These are phyloP conservation scores for Botrytis elliptica DNA, from an alignment of 2,329 filamentous ascomycete species.

Conservation along the genomic window DNA sequence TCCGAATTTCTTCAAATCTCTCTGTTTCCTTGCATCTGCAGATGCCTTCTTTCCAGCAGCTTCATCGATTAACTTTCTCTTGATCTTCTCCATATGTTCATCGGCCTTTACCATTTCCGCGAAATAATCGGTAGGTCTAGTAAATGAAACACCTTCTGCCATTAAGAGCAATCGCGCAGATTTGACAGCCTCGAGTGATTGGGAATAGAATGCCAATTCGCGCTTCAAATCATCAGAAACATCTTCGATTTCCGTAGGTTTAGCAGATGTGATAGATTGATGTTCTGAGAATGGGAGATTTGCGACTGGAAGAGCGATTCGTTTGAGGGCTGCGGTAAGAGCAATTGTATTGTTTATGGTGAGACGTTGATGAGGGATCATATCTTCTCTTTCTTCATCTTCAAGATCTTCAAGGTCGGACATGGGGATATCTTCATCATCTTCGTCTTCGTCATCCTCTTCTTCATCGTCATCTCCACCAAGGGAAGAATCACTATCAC, in stretches of 20 bases:
- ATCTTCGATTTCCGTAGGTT: constrained; percentile 72
- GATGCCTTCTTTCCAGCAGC: constrained; percentile 90
- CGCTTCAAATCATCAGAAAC: constrained; percentile 89
- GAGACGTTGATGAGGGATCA: constrained; percentile 85
- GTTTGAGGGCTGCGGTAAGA: constrained; percentile 74
- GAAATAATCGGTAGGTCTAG: constrained; percentile 90
- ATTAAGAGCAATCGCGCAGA: constrained; percentile 72
- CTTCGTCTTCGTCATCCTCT: constrained; percentile 59
- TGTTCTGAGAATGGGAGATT: constrained; percentile 78
- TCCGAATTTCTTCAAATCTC: constrained; percentile 98
- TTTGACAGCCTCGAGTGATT: constrained; percentile 77
- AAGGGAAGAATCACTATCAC: constrained; percentile 57
- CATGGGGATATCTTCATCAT: constrained; percentile 84
- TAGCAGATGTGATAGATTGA: constrained; percentile 69
- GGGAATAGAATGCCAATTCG: constrained; percentile 89
- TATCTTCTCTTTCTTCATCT: constrained; percentile 79
- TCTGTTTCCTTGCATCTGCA: constrained; percentile 83
- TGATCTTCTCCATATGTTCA: constrained; percentile 96
- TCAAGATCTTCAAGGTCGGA: constrained; percentile 79
- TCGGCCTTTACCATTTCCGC: constrained; percentile 99
- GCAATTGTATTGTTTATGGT: constrained; percentile 97
- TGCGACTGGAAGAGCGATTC: constrained; percentile 68
- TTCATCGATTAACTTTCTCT: constrained; percentile 87
- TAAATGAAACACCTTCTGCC: constrained; percentile 81
- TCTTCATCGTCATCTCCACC: constrained; percentile 44